These are phyloP conservation scores for Macrotyloma uniflorum DNA, from an alignment of 306 rosid species.

Conservation along the genomic window DNA sequence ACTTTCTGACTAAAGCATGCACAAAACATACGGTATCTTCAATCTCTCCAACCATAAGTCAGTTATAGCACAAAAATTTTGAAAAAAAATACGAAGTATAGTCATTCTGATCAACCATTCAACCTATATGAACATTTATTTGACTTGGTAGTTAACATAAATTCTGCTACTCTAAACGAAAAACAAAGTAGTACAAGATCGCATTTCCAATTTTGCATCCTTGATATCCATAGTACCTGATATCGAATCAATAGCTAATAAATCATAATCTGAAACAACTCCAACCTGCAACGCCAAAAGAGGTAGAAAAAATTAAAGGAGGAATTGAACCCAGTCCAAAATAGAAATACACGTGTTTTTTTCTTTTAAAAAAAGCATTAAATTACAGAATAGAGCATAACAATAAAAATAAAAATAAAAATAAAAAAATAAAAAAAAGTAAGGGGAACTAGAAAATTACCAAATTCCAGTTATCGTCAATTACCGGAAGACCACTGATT, in stretches of 20 bases:
- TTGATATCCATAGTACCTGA: constrained; percentile 61
- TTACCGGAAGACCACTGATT: constrained; percentile 91
- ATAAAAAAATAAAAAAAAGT: too few relatives aligned
- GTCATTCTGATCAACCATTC: constrained; percentile 13
- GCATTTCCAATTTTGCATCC: not conserved
- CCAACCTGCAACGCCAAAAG: constrained; percentile 72
- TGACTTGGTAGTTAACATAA: not conserved
- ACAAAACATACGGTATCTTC: constrained; percentile 10
- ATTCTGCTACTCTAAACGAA: not conserved
- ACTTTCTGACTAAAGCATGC: not conserved
- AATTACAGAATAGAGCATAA: not conserved
- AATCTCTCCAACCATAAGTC: constrained; percentile 20
- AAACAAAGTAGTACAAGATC: not conserved
- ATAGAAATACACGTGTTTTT: not conserved
- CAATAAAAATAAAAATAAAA: too few relatives aligned
- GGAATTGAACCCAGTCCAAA: constrained; percentile 23
- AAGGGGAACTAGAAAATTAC: constrained; percentile 43
- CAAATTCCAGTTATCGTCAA: constrained; percentile 92
- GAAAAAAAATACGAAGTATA: not conserved
- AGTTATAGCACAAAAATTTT: not conserved
- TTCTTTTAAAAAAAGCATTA: not conserved
- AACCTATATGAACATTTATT: constrained; percentile 3
- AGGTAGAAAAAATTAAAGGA: not conserved
- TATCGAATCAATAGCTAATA: constrained; percentile 90
- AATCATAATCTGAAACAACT: constrained; percentile 94